phyloP scores from a whole-genome alignment of 768 basidiomycete species.

The Serendipita sp. region DNA sequence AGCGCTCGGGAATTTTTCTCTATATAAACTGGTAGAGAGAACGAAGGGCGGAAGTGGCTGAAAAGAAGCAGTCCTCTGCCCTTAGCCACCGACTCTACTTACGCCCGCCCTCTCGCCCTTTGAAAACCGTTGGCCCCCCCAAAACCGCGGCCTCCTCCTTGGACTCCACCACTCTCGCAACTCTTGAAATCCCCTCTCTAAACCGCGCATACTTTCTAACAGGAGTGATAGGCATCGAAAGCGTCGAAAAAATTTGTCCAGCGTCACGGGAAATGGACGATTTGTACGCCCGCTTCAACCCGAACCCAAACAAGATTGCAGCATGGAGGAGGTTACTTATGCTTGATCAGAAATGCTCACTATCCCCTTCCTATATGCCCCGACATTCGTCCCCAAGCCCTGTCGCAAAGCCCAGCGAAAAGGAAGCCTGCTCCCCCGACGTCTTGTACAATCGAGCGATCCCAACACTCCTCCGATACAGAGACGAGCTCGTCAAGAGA shows the following conservation, averaged over 20 bases:
- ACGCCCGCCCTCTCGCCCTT: too few relatives aligned
- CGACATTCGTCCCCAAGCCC: not conserved
- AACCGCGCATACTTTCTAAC: too few relatives aligned
- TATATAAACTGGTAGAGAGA: too few relatives aligned
- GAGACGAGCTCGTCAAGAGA: not conserved
- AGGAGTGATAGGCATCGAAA: not conserved
- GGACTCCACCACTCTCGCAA: too few relatives aligned
- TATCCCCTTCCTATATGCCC: too few relatives aligned
- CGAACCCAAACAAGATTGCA: slow-evolving; percentile 1
- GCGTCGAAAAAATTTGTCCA: not conserved
- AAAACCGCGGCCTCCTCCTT: too few relatives aligned
- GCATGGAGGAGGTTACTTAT: not conserved
- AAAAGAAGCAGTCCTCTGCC: too few relatives aligned
- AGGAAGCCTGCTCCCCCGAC: not conserved
- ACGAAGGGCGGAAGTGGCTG: too few relatives aligned
- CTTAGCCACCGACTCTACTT: too few relatives aligned
- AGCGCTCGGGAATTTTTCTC: too few relatives aligned
- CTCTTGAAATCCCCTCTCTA: too few relatives aligned
- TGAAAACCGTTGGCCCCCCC: too few relatives aligned
- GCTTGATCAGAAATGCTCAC: not conserved
- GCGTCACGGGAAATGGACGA: not conserved
- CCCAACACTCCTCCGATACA: not conserved
- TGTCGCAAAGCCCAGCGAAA: not conserved
- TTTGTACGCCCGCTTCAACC: not conserved
- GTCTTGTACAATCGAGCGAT: not conserved